These are phyloP conservation scores for Aschersonia sp. DNA, from an alignment of 2,329 filamentous ascomycete species.

Conservation along the genomic window DNA sequence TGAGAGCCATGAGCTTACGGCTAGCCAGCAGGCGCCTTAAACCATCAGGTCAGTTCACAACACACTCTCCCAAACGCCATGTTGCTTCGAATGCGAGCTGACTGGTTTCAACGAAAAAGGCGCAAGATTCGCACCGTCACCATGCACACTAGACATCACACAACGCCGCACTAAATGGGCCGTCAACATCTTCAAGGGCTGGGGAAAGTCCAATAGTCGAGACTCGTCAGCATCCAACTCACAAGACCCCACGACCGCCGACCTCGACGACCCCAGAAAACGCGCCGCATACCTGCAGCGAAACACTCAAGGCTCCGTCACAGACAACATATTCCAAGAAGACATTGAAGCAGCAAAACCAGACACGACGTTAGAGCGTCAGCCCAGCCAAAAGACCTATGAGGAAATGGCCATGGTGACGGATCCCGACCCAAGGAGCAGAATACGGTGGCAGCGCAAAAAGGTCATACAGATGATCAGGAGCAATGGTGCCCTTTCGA, in stretches of 20 bases:
- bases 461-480: slow-evolving; percentile 68
- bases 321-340: slow-evolving; percentile 51
- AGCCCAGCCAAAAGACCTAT: slow-evolving; percentile 21
- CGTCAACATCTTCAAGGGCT: slow-evolving; percentile 23
- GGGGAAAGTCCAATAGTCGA: slow-evolving; percentile 13
- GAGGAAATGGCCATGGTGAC: slow-evolving; percentile 47
- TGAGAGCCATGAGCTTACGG: slow-evolving; percentile 44
- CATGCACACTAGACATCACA: background rate
- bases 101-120: background rate
- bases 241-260: slow-evolving; percentile 11
- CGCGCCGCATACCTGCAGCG: slow-evolving; percentile 25
- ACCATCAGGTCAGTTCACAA: slow-evolving; percentile 35
- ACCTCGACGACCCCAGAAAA: slow-evolving; percentile 27
- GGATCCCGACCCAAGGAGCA: slow-evolving; percentile 60
- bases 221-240: slow-evolving; percentile 9
- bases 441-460: slow-evolving; percentile 67
- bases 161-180: slow-evolving; percentile 28
- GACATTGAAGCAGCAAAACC: slow-evolving; percentile 27
- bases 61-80: too few relatives aligned
- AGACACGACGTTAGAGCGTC: slow-evolving; percentile 3
- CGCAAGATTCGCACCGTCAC: background rate
- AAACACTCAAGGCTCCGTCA: slow-evolving; percentile 25
- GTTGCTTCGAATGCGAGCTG: background rate
- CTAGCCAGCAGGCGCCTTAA: slow-evolving; percentile 47
- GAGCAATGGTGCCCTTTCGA: slow-evolving; percentile 37